Conservation (phyloP, 495 filamentous ascomycete genomes). For the Rusavskia elegans region DNA sequence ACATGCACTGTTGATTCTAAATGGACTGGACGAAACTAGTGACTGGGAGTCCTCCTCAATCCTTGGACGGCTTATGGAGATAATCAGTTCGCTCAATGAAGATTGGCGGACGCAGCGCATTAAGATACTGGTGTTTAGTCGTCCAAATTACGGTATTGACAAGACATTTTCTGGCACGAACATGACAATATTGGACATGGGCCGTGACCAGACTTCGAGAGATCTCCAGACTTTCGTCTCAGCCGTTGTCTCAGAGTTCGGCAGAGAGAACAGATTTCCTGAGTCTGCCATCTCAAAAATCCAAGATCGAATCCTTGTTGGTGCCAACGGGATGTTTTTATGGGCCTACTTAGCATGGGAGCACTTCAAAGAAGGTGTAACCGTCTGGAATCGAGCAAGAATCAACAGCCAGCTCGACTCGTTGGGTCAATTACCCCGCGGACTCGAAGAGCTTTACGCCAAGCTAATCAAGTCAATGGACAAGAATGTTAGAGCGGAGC, state of each 20-base stretch:
- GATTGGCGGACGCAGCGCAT: not conserved
- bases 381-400: not conserved
- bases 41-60: not conserved
- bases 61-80: not conserved
- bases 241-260: not conserved
- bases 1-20: not conserved
- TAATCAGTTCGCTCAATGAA: not conserved
- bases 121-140: not conserved
- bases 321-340: conserved; percentile 1
- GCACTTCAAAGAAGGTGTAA: not conserved
- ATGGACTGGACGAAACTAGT: not conserved
- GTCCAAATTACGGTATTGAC: not conserved
- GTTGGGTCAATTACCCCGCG: not conserved
- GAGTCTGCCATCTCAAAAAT: not conserved
- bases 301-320: not conserved
- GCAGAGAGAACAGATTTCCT: not conserved
- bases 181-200: not conserved
- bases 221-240: not conserved
- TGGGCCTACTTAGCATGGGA: conserved; percentile 2
- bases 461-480: not conserved
- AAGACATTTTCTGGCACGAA: not conserved
- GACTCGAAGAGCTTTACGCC: not conserved
- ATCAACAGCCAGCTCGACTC: not conserved
- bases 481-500: not conserved
- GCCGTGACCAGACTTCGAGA: not conserved